A percentile compares a stretch with the other conserved stretches of the same genome.
These are phyloP conservation scores for Stachybotrys elegans DNA, from an alignment of 2,329 filamentous ascomycete species.

Conservation along the genomic window DNA sequence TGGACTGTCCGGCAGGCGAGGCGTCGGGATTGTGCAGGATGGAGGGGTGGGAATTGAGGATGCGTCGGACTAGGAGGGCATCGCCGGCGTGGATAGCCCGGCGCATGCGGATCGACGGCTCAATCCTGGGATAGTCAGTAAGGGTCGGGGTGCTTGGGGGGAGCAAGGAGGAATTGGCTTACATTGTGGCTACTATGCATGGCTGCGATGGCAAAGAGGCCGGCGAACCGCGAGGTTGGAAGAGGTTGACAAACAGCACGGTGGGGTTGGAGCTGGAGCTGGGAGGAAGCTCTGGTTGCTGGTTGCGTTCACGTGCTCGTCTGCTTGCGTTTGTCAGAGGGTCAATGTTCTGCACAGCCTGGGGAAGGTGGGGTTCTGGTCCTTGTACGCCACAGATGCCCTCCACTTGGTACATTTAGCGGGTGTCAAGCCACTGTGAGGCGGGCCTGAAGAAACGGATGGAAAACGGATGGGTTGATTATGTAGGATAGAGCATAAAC, in stretches of 20 bases:
- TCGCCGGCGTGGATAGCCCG: constrained; percentile 77
- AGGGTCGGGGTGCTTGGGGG: not conserved
- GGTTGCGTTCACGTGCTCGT: too few species aligned
- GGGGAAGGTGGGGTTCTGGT: too few species aligned
- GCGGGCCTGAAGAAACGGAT: too few species aligned
- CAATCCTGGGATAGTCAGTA: constrained; percentile 52
- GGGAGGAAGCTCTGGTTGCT: too few species aligned
- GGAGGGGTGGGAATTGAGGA: constrained; percentile 65
- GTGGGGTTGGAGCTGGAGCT: not conserved
- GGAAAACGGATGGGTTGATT: too few species aligned
- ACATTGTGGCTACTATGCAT: constrained; percentile 4
- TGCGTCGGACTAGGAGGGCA: constrained; percentile 65
- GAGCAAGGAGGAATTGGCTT: not conserved
- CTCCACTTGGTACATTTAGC: too few species aligned
- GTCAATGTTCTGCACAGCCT: too few species aligned
- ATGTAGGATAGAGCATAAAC: too few species aligned
- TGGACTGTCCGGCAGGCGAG: constrained; percentile 61
- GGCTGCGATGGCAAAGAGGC: not conserved
- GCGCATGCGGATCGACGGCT: constrained; percentile 69
- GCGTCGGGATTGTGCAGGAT: constrained; percentile 77
- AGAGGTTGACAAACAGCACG: not conserved
- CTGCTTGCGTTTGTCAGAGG: too few species aligned
- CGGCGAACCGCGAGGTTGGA: too few species aligned
- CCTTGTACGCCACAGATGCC: too few species aligned
- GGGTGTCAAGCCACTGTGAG: too few species aligned